Evolutionary conservation across 2,329 filamentous ascomycete genomes (phyloP).

Genomic region (Phaeoacremonium minimum): DNA sequence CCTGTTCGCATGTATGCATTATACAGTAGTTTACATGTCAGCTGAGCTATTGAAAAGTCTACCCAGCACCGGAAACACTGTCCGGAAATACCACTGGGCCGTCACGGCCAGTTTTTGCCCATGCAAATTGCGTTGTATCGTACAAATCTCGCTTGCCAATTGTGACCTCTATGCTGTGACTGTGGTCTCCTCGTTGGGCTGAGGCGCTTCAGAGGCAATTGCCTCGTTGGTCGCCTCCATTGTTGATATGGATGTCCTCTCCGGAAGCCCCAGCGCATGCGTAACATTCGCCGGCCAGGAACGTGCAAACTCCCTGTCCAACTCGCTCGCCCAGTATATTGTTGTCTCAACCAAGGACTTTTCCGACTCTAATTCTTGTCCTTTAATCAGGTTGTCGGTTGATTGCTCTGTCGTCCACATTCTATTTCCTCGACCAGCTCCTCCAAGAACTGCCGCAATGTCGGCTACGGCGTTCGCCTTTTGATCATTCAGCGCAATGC

Average conservation of each 20-base stretch:
- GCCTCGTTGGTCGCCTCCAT: neutral
- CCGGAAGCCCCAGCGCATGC: constrained; percentile 37
- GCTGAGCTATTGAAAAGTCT: too few relatives aligned
- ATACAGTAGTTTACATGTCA: too few relatives aligned
- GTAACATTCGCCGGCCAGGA: constrained; percentile 49
- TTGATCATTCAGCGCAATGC: constrained; percentile 52
- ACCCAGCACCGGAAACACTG: too few relatives aligned
- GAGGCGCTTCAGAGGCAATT: neutral
- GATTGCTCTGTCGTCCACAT: constrained; percentile 22
- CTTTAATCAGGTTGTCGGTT: constrained; percentile 1
- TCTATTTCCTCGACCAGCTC: constrained; percentile 46
- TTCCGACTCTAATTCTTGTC: constrained; percentile 7
- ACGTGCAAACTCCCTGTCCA: constrained; percentile 40
- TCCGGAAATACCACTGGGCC: too few relatives aligned
- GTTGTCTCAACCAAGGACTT: constrained; percentile 32
- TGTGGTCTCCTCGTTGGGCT: neutral
- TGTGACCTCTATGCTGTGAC: too few relatives aligned
- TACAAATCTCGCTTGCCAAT: too few relatives aligned
- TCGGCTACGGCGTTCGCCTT: constrained; percentile 60
- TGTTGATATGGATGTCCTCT: neutral
- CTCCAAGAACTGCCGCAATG: constrained; percentile 53
- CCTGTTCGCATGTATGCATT: too few relatives aligned
- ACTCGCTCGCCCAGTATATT: constrained; percentile 47
- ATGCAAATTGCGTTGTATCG: too few relatives aligned
- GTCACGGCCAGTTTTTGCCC: too few relatives aligned